These are phyloP conservation scores for Viridothelium virens DNA, from an alignment of 495 filamentous ascomycete species.

Conservation along the genomic window DNA sequence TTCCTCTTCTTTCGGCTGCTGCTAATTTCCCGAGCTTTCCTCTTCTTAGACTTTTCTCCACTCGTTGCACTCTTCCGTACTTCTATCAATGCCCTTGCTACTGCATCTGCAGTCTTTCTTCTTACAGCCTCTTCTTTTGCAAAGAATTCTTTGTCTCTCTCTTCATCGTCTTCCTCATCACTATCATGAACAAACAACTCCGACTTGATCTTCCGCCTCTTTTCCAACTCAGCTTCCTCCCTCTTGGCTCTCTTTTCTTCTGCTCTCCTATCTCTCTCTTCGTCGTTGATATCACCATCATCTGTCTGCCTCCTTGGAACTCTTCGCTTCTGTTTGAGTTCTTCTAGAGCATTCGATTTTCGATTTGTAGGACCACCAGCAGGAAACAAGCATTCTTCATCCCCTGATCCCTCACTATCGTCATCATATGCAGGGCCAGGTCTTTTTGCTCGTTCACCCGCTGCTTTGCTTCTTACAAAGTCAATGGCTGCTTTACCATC, in stretches of 20 bases:
- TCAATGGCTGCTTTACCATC: slow-evolving; percentile 65
- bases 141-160: slow-evolving; percentile 63
- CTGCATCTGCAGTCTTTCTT: slow-evolving; percentile 42
- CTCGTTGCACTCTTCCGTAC: slow-evolving; percentile 19
- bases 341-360: slow-evolving; percentile 43
- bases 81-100: slow-evolving; percentile 42
- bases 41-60: slow-evolving; percentile 26
- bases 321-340: slow-evolving; percentile 47
- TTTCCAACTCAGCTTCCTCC: slow-evolving; percentile 39
- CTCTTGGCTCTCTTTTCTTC: slow-evolving; percentile 29
- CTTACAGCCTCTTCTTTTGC: slow-evolving; percentile 52
- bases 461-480: slow-evolving; percentile 63
- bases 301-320: slow-evolving; percentile 36
- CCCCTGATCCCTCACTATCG: slow-evolving; percentile 39
- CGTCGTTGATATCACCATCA: slow-evolving; percentile 41
- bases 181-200: slow-evolving; percentile 68
- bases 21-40: slow-evolving; percentile 9
- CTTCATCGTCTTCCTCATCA: slow-evolving; percentile 66
- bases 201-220: slow-evolving; percentile 72
- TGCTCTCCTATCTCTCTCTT: slow-evolving; percentile 43
- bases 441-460: slow-evolving; percentile 43
- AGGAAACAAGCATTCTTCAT: slow-evolving; percentile 64
- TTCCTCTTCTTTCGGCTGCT: slow-evolving; percentile 1
- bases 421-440: slow-evolving; percentile 40
- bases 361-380: slow-evolving; percentile 54